Base-by-base conservation (phyloP, 2,329 filamentous ascomycete genomes). In the Stemphylium lycopersici region DNA sequence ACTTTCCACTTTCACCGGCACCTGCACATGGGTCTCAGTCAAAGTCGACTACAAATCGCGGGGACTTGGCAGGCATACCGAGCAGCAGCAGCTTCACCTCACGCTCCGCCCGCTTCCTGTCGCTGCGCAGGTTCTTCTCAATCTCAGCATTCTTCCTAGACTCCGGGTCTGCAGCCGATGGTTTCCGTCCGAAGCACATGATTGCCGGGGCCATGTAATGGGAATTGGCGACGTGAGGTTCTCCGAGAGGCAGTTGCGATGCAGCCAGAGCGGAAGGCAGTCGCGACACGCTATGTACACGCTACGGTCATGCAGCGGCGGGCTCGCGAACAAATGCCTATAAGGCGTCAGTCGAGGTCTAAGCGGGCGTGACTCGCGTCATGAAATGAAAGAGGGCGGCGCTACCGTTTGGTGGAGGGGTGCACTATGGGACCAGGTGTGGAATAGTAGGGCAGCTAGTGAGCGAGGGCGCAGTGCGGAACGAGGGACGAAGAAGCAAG, bases 11-110 rank as follows among this genome's bases (percentile, higher is more conserved):
- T 79, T 98, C 93, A 72, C 93, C 93, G 68, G 93, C 93, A 76
- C 93, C 93, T 97, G 66, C 61, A 61, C 34, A 34, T n/a, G 33
- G 49, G 50, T 45, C 33, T 59, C 48, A 60, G 71, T 78, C 71
- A 52, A n/a, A 32, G 29, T 52, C 41, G 20, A 24, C 20, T 29
- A 12, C 37, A 20, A 16, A n/a, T 37, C 15, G 13, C n/a, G 13
- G 40, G 34, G n/a, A 29, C 7, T 29, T 10, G 43, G 46, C 37
- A 49, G 58, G 77, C 85, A 62, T 83, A 97, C 93, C 93, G 61
- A 99, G 83, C 65, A 99, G 82, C 65, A 99, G 80, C 61, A 99
- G 87, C 83, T 98, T 99, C 70, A 98, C 91, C 73, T 96, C 93
- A 72, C 89, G 89, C 52, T 89, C 81, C 82, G 95, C 83, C 64